Base-by-base conservation (phyloP, 1,139 yeast species). In the Blastobotrys indianensis region DNA sequence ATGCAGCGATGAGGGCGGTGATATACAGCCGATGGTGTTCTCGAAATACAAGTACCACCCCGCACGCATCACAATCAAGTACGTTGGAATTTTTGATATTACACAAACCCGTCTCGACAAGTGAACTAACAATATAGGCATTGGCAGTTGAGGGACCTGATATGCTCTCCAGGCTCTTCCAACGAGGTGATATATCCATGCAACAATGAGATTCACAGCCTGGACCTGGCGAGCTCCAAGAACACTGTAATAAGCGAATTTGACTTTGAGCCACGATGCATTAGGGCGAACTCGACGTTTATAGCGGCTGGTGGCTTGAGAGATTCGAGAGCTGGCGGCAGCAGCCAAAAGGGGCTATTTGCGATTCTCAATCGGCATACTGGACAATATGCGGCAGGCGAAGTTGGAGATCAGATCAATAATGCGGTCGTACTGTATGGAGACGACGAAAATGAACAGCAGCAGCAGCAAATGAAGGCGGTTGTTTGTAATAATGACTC, bases 71-170 rank as follows among this genome's bases (percentile, higher is more conserved):
- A 59, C 63, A 23, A 59, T 59, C 42, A 59, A 57, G 61, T 57
- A 37, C 49, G 60, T 56, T 31, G 23, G 29, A 12, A 2, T 34
- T n/a, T 3, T 23, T 23, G 38, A 36, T 16, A 15, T 15, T 5
- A 32, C n/a, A n/a, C n/a, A n/a, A n/a, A n/a, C n/a, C n/a, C 4
- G 31, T 30, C 15, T 34, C 29, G 28, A 17, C 32, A 10, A 37
- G 25, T 32, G 25, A 13, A 23, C 37, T 16, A 11, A 12, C 33
- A 29, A 16, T 5, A 13, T 11, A 55, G 58, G 46, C 97, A 88
- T 68, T 88, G 96, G 95, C 97, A 88, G 62, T 69, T 88, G 37
- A 72, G 95, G 41, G 94, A 88, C 59, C 72, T 88, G 57, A 69
- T 87, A 20, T 79, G 82, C 38, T 15, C 37, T 2, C 13, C 44